A percentile compares a stretch with the other conserved stretches of the same genome.
Conservation (phyloP, 495 filamentous ascomycete genomes). For the Peziza echinospora region DNA sequence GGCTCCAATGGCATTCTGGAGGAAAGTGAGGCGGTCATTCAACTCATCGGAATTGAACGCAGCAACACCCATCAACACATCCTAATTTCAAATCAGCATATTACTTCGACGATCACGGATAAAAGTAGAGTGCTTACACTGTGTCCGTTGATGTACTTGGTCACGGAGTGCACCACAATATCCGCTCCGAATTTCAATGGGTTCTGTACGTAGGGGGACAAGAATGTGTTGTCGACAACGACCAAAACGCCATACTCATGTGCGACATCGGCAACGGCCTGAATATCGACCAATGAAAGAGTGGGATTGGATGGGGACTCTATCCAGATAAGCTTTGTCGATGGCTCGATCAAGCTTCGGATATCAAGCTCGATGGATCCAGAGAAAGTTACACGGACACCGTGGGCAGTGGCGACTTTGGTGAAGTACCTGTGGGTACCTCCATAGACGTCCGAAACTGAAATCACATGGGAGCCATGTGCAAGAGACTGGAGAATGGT, state of each 20-base stretch:
- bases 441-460: conserved; percentile 91
- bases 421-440: conserved; percentile 98
- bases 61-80: conserved; percentile 94
- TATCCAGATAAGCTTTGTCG: conserved; percentile 95
- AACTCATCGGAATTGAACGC: conserved; percentile 80
- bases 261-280: conserved; percentile 55
- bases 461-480: conserved; percentile 79
- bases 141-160: conserved; percentile 98
- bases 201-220: conserved; percentile 90
- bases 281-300: conserved; percentile 74
- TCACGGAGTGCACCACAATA: conserved; percentile 97
- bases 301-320: conserved; percentile 91
- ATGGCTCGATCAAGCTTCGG: conserved; percentile 55
- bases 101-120: background rate
- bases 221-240: conserved; percentile 96
- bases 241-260: conserved; percentile 79
- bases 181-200: conserved; percentile 88
- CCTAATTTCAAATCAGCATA: conserved; percentile 27
- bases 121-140: conserved; percentile 24
- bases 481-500: conserved; percentile 83
- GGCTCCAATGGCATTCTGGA: conserved; percentile 94
- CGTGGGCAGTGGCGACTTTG: conserved; percentile 84
- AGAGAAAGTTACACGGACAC: conserved; percentile 84
- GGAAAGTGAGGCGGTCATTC: conserved; percentile 57
- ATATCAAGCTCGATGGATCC: conserved; percentile 76